Conservation (phyloP, 176 grass and related monocot genomes). For the maize (Zea mays) region DNA sequence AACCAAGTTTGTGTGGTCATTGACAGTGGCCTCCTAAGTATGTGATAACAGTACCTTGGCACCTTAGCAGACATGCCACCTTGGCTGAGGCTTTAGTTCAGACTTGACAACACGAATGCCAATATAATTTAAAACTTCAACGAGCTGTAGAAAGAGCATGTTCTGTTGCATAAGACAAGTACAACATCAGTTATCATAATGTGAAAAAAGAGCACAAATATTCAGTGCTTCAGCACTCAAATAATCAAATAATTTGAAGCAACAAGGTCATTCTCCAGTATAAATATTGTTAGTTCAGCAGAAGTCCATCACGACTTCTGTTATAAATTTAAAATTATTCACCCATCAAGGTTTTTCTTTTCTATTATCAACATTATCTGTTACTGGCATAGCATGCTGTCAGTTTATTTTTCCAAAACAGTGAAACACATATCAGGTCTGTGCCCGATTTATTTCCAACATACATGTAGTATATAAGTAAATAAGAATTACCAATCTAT, state of each 20-base stretch:
- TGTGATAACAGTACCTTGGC: constrained; percentile 35
- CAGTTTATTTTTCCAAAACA: background rate
- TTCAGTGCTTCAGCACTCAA: background rate
- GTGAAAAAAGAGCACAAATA: background rate
- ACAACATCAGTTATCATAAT: background rate
- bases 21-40: background rate
- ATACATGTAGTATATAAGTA: background rate
- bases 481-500: background rate
- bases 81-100: background rate
- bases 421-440: background rate
- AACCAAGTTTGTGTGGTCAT: background rate
- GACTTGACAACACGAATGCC: background rate
- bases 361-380: background rate
- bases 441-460: background rate
- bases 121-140: background rate
- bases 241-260: background rate
- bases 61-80: constrained; percentile 44
- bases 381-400: background rate
- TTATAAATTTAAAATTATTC: background rate
- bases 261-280: background rate
- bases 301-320: background rate
- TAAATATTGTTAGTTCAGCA: background rate
- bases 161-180: constrained; percentile 6
- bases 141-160: background rate
- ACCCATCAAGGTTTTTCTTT: background rate